Evolutionary conservation across 768 basidiomycete genomes (phyloP).

Genomic region (Boletus vinaceobasis): DNA sequence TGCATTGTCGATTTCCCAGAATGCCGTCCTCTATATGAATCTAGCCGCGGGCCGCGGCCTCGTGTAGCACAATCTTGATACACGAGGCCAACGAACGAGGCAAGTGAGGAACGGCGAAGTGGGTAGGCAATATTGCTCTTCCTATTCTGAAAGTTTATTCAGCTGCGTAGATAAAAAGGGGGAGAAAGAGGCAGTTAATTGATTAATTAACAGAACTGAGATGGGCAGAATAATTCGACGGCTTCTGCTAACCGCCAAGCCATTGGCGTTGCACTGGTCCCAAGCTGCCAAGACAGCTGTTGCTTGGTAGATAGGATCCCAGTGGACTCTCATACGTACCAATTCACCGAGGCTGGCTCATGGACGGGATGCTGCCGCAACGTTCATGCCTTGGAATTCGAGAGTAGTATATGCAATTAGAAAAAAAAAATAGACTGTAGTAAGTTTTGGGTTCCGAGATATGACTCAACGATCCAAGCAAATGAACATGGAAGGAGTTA

Average conservation of each 20-base stretch:
- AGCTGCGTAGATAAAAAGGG: constrained; percentile 2
- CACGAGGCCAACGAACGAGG: constrained; percentile 5
- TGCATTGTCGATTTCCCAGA: background rate
- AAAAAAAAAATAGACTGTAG: constrained; percentile 3
- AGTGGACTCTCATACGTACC: background rate
- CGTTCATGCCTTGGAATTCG: background rate
- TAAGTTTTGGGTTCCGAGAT: constrained; percentile 3
- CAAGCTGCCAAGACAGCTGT: background rate
- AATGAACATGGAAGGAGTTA: constrained; percentile 2
- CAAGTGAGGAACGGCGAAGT: constrained; percentile 6
- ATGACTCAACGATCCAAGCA: constrained; percentile 5
- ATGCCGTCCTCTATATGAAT: background rate
- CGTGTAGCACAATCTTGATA: constrained; percentile 9
- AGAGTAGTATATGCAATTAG: constrained; percentile 9
- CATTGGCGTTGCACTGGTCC: background rate
- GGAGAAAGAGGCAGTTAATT: background rate
- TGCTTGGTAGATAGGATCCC: background rate
- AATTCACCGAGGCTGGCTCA: background rate
- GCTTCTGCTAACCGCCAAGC: background rate
- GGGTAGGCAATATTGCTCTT: background rate
- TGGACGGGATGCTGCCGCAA: background rate
- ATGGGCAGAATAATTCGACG: background rate
- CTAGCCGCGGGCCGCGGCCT: constrained; percentile 21
- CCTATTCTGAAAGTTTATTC: constrained; percentile 16
- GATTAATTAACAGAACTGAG: constrained; percentile 1